A percentile compares a stretch with the other conserved stretches of the same genome.
These are phyloP conservation scores for Alternaria alternata DNA, from an alignment of 2,329 filamentous ascomycete genomes.

Conservation along the genomic window DNA sequence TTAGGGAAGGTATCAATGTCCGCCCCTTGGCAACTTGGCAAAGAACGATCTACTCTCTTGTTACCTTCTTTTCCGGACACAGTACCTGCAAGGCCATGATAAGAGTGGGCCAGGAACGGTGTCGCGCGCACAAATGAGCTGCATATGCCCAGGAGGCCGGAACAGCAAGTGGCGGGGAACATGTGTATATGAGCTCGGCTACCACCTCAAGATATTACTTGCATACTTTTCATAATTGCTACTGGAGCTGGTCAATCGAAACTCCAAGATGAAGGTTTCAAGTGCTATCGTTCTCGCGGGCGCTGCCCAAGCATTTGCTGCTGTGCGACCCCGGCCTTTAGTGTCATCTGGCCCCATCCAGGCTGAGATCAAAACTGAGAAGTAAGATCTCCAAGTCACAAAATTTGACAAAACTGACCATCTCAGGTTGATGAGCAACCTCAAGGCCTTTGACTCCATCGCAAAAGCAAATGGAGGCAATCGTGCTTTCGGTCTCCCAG, in stretches of 20 bases:
- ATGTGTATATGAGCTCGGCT: conserved; percentile 24
- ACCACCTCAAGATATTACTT: conserved; percentile 7
- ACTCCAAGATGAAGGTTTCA: conserved; percentile 39
- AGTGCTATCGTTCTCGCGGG: conserved; percentile 33
- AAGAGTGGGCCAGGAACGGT: conserved; percentile 29
- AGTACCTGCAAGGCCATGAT: conserved; percentile 29
- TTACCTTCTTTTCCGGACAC: conserved; percentile 45
- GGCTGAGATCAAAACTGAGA: conserved; percentile 50
- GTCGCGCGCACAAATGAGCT: conserved; percentile 23
- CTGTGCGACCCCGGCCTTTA: conserved; percentile 29
- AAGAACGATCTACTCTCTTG: conserved; percentile 34
- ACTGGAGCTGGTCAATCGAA: background rate
- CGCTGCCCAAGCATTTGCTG: conserved; percentile 36
- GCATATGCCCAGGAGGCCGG: conserved; percentile 21
- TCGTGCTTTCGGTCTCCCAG: conserved; percentile 67
- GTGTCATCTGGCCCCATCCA: conserved; percentile 53
- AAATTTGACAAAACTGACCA: background rate
- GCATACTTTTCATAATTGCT: background rate
- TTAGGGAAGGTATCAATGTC: conserved; percentile 43
- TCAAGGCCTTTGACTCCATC: conserved; percentile 64
- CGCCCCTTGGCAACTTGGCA: conserved; percentile 35
- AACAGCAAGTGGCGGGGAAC: conserved; percentile 9
- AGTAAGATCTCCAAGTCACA: conserved; percentile 27
- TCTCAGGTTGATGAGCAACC: conserved; percentile 61
- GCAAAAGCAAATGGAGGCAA: conserved; percentile 65